Base-by-base conservation (phyloP, 2,329 filamentous ascomycete genomes). In the Grosmannia clavigera region DNA sequence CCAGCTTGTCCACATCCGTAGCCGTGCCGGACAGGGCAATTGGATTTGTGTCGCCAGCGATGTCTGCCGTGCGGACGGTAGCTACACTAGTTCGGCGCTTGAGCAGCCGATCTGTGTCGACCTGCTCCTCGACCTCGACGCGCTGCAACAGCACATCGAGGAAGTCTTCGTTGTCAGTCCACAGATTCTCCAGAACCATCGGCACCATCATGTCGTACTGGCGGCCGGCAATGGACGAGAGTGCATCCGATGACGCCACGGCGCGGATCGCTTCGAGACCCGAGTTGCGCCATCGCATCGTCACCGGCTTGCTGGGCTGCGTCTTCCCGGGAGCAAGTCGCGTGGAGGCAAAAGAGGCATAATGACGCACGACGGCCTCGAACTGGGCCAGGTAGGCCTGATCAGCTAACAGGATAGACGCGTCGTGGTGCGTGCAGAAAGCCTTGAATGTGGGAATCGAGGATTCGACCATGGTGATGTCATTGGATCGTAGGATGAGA, bases 381-480 rank as follows among this genome's bases (percentile, higher is more conserved):
- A 95, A 97, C 65, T 92, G 86, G 57, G 77, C 81, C 40, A 92
- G 81, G 70, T 95, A 95, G 62, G 85, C 83, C 70, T 91, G 87
- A 70, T 97, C 92, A 62, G 89, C 91, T 33, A 91, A 85, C 59
- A 97, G 82, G 10, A 86, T 87, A 40, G 90, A 88, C 61, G 86
- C 85, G 68, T 97, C 92, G 71, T 96, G 90, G 74, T 95, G 82
- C 62, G 85, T 82, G 75, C 92, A 97, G 69, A 96, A 94, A 29
- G 86, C 86, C 67, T 92, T 85, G 70, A 96, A 96, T 3, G 90
- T 90, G 3, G 86, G 82, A 64, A 95, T 81, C 3, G 90, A 94
- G 43, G 92, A 90, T 74, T 97, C 92, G 63, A 95, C 86, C 85
- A 97, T 89, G 66, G 87, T 90, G 64, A 97, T 87, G 71, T 97